Evolutionary conservation across 1,284 basidiomycete species (phyloP).

Genomic region (Pseudozyma pruni): DNA sequence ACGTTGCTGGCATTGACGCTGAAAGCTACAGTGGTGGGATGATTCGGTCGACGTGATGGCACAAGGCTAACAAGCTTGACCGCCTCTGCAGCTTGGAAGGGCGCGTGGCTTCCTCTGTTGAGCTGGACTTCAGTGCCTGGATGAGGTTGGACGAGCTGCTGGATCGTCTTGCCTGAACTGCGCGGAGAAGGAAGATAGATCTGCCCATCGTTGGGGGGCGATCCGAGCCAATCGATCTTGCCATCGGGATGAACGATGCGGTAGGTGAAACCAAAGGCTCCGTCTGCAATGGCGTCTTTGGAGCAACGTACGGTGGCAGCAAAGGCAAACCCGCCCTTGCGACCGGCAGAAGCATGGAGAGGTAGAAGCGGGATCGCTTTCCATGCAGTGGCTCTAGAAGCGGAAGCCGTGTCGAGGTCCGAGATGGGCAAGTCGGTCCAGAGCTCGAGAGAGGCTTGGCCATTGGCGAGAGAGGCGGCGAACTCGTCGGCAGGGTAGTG

Average conservation of each 20-base stretch:
- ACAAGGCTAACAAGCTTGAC: conserved; percentile 6
- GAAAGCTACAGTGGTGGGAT: conserved; percentile 6
- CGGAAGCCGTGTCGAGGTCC: conserved; percentile 1
- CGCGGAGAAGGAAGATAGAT: conserved; percentile 14
- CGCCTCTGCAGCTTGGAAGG: background rate
- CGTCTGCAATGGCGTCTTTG: conserved; percentile 5
- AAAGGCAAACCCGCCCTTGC: conserved; percentile 17
- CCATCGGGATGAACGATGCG: conserved; percentile 40
- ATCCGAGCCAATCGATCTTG: conserved; percentile 43
- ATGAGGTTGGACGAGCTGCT: conserved; percentile 15
- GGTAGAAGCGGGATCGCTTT: conserved; percentile 20
- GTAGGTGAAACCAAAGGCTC: conserved; percentile 34
- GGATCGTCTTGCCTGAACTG: conserved; percentile 2
- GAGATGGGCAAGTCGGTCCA: conserved; percentile 34
- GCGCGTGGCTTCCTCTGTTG: background rate
- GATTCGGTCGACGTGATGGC: background rate
- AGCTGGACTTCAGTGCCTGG: conserved; percentile 7
- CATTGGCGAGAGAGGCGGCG: conserved; percentile 18
- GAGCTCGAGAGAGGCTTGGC: conserved; percentile 33
- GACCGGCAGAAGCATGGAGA: conserved; percentile 1
- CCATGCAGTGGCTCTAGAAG: conserved; percentile 22
- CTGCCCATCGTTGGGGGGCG: conserved; percentile 33
- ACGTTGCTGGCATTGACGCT: conserved; percentile 22
- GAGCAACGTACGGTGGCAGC: conserved; percentile 20
- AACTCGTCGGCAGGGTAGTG: conserved; percentile 28